These are phyloP conservation scores for Leptographium wingfieldii DNA, from an alignment of 2,329 filamentous ascomycete genomes.

Conservation along the genomic window DNA sequence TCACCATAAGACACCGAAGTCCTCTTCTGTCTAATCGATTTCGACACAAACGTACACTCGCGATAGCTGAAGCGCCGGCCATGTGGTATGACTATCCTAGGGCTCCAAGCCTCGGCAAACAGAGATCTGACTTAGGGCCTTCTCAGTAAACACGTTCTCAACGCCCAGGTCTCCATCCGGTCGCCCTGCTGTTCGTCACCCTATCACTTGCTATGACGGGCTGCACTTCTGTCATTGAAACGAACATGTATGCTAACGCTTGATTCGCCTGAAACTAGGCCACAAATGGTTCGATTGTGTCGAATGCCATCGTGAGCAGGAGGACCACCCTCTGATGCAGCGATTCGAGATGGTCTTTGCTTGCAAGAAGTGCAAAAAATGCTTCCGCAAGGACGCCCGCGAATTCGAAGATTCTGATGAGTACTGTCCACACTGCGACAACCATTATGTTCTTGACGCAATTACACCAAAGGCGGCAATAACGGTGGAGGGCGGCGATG, in stretches of 20 bases:
- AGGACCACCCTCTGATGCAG: constrained; percentile 65
- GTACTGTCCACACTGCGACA: constrained; percentile 98
- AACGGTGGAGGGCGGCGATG: constrained; percentile 84
- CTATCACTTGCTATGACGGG: neutral
- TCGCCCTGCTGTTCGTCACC: constrained; percentile 73
- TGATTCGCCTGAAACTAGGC: constrained; percentile 34
- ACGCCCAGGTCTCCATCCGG: constrained; percentile 92
- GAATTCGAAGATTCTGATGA: constrained; percentile 97
- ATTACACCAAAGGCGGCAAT: constrained; percentile 70
- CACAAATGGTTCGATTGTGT: constrained; percentile 98
- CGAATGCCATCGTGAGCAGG: constrained; percentile 78
- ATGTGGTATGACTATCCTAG: constrained; percentile 2
- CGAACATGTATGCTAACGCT: neutral
- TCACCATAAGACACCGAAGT: neutral
- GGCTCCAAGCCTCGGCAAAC: neutral
- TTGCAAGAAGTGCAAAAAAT: constrained; percentile 98
- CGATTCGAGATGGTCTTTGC: constrained; percentile 82
- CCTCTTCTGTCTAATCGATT: neutral
- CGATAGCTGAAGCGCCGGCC: neutral
- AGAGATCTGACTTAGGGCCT: neutral
- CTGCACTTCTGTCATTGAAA: neutral
- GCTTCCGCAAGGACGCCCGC: constrained; percentile 83
- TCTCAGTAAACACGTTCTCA: constrained; percentile 87
- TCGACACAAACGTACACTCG: neutral
- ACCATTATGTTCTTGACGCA: constrained; percentile 92